Evolutionary conservation across 2,329 filamentous ascomycete genomes (phyloP), one percentile per base, ranked within the genome.

Genomic region (Piedraia hortae): DNA sequence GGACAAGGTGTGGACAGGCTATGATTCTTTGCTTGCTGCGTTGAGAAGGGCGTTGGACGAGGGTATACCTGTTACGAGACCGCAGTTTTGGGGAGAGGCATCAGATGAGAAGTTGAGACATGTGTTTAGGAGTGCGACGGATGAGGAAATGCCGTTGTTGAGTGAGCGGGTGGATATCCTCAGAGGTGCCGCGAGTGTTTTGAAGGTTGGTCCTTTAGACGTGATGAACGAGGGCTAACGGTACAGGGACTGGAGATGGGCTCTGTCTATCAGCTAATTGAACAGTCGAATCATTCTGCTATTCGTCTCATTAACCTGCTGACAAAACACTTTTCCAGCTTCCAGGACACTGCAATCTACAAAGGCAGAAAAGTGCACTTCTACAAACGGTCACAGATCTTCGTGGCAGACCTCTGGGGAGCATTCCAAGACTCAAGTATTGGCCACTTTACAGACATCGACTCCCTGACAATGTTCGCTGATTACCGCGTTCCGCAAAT

Each of bases 401-500:
- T 93, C 10, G 80, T 89, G 2, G 88, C 88, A 11, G 85, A 97
- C 43, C 43, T 93, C 1, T 97, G 88, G 88, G 88, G 85, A 4
- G 88, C 78, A 30, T 93, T 93, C 42, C 63, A 82, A 23, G 78
- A 77, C 20, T 54, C 69, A 32, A 56, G 60, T 12, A 80, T 68
- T 37, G 88, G 85, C 14, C 53, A 59, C 13, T 97, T 97, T 44
- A 42, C 63, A 26, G 85, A 97, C 41, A 90, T 97, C 35, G 71
- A 85, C 47, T 77, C 78, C 42, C 71, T 97, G 36, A 97, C 85
- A 28, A 93, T 93, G 69, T 97, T 97, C 51, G 80, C 85, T 39
- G 59, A 97, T 50, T 97, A 97, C 42, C 71, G 85, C 19, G 70
- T 97, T 24, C 88, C 88, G 8, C 85, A 97, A 48, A 85, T 91